Evolutionary conservation across 73 alveolate species (phyloP).

Genomic region (Stentor roeselii): DNA sequence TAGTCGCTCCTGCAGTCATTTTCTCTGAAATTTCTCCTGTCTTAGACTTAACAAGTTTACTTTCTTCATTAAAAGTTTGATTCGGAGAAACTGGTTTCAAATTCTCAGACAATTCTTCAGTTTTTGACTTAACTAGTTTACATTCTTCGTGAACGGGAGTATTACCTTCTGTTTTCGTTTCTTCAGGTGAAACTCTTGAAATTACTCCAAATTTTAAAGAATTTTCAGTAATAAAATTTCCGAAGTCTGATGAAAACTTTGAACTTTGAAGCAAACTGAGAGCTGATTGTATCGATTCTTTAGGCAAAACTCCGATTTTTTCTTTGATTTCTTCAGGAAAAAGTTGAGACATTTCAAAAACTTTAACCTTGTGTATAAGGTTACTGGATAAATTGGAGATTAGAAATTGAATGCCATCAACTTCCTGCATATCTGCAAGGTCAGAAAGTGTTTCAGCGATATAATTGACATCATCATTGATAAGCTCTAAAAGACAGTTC

Average conservation of each 20-base stretch:
- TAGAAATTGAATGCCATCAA: neutral
- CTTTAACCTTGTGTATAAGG: conserved; percentile 34
- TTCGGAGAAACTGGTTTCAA: no score
- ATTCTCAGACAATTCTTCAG: no score
- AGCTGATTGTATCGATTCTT: neutral
- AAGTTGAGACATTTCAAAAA: conserved; percentile 32
- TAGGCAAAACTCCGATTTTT: neutral
- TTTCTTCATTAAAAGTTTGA: no score
- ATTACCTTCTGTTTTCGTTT: neutral
- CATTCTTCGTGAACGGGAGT: neutral
- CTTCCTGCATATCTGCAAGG: neutral
- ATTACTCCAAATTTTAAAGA: neutral
- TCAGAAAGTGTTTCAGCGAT: neutral
- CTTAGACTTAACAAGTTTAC: no score
- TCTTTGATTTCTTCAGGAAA: conserved; percentile 29
- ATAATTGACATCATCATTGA: neutral
- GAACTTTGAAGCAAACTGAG: neutral
- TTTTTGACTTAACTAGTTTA: no score
- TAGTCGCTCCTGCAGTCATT: no score
- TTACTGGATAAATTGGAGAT: conserved; percentile 11
- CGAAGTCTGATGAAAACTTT: neutral
- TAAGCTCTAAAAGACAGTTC: neutral
- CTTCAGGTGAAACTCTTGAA: neutral
- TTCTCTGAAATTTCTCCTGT: no score
- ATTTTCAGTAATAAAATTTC: no score